Conservation (phyloP, 2,329 filamentous ascomycete species). For the Botrytis elliptica region DNA sequence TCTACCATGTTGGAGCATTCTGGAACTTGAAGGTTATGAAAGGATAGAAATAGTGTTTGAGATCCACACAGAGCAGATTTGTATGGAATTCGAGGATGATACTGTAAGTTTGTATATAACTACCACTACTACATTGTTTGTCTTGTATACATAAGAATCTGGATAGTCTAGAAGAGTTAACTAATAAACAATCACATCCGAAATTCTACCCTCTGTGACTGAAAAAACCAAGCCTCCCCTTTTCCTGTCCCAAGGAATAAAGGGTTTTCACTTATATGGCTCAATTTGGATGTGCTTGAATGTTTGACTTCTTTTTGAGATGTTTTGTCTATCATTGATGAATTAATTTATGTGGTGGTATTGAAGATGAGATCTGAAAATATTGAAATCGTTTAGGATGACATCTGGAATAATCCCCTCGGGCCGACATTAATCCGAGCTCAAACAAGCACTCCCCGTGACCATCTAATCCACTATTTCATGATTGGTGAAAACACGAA, state of each 20-base stretch:
- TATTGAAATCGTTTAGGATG: background rate
- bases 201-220: background rate
- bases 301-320: background rate
- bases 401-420: background rate
- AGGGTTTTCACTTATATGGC: accelerated
- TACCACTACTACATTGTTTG: background rate
- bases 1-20: background rate
- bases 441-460: background rate
- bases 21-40: background rate
- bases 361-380: background rate
- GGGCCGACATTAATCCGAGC: background rate
- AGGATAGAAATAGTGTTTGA: background rate
- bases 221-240: background rate
- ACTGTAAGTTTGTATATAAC: background rate
- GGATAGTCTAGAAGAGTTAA: background rate
- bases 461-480: background rate
- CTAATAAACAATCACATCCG: background rate
- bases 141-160: background rate
- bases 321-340: background rate
- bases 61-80: background rate
- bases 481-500: constrained; percentile 5
- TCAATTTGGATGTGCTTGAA: background rate
- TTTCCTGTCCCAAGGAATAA: background rate
- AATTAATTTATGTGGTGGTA: no score
- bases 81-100: no score